A percentile compares a stretch with the other conserved stretches of the same genome.
Conservation (phyloP, 192 early-diverging fungal species). For the Mortierella hygrophila region DNA sequence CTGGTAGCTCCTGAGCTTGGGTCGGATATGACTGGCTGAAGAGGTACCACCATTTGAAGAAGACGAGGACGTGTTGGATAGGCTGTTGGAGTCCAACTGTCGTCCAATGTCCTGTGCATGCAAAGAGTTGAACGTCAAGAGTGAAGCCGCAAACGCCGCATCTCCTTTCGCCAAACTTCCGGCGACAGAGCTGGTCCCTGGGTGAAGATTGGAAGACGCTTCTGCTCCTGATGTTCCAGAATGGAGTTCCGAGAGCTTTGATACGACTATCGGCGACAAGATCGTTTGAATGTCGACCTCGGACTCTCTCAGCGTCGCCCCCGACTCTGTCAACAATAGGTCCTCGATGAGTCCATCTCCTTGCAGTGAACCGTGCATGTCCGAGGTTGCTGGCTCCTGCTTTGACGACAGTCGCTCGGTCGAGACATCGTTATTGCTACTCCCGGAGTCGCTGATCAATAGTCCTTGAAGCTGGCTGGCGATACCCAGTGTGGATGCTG, state of each 20-base stretch:
- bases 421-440: neutral
- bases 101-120: neutral
- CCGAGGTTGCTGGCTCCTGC: neutral
- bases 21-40: constrained; percentile 26
- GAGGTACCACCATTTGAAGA: neutral
- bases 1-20: constrained; percentile 48
- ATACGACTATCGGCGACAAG: constrained; percentile 30
- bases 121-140: neutral
- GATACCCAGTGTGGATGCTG: constrained; percentile 19
- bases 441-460: constrained; percentile 13
- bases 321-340: constrained; percentile 21
- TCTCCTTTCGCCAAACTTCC: neutral
- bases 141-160: neutral
- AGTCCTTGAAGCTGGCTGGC: constrained; percentile 18
- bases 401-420: neutral
- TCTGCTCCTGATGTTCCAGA: neutral
- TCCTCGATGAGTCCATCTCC: constrained; percentile 14
- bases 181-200: neutral
- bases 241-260: neutral
- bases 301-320: neutral
- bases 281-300: constrained; percentile 11
- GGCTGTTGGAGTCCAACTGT: constrained; percentile 3
- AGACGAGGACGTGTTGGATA: neutral
- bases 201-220: neutral
- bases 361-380: neutral